Evolutionary conservation across 2,329 filamentous ascomycete genomes (phyloP), one percentile per base, ranked within the genome.

Genomic region (Parafenestella ontariensis): DNA sequence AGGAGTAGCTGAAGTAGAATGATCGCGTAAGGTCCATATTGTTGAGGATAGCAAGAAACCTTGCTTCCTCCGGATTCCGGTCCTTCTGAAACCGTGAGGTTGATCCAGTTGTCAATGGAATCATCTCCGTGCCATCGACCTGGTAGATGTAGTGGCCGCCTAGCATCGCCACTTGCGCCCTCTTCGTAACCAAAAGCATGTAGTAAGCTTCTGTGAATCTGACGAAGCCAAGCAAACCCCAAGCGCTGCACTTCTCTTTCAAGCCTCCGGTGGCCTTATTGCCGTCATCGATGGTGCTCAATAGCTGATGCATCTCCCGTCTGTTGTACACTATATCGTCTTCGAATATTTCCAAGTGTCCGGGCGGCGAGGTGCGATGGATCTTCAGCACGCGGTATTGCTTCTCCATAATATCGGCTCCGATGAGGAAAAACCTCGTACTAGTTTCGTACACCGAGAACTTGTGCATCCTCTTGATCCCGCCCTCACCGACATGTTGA

Each of bases 1-100:
- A 99, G 0, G 94, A 96, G 73, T 97, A 97, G 78, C 94, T 97
- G 79, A 97, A 99, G 77, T 99, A 99, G 75, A 99, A 99, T 0
- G 91, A 96, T 52, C 90, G 85, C 0, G 90, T 92, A 56, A 99
- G 79, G 73, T 99, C 95, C 28, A 99, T 82, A 64, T 96, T 96
- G 72, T 91, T 92, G 40, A 99, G 82, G 47, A 97, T 98, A 23
- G 86, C 85, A 29, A 98, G 82, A 69, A 96, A 98, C 24, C 94
- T 88, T 34, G 90, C 87, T 76, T 99, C 95, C 73, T 98, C 94
- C 0, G 91, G 85, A 66, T 96, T 95, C 47, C 88, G 83, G 60
- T 97, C 92, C n/a, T 88, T 82, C 71, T 89, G 91, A 66, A 88
- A 88, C 46, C 88, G 87, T 13, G 85, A 83, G 33, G 82, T 83